These are phyloP conservation scores for Chaetothyriales sp. DNA, from an alignment of 2,329 filamentous ascomycete species.

Conservation along the genomic window DNA sequence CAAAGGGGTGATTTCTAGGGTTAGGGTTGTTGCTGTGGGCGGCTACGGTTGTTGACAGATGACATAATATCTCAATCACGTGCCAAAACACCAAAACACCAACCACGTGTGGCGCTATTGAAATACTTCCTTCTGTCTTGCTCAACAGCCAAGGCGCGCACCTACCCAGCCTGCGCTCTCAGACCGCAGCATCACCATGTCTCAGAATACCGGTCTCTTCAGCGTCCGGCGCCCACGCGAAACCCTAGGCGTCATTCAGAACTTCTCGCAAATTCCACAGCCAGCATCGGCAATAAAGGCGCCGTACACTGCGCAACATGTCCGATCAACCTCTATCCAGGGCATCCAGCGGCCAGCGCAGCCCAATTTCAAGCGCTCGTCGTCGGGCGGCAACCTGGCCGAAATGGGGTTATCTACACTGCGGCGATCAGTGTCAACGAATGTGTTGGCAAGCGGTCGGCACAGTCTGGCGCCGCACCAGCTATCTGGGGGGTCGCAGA, in stretches of 20 bases:
- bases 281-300: conserved; percentile 83
- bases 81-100: no score
- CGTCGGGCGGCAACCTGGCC: conserved; percentile 64
- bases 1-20: neutral
- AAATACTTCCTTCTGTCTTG: neutral
- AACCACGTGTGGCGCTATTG: neutral
- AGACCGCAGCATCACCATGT: conserved; percentile 42
- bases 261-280: conserved; percentile 74
- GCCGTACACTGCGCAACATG: conserved; percentile 55
- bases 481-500: conserved; percentile 36
- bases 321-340: conserved; percentile 72
- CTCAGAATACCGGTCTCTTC: conserved; percentile 75
- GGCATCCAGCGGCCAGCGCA: conserved; percentile 71
- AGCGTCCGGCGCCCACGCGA: conserved; percentile 84
- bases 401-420: conserved; percentile 71
- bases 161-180: neutral
- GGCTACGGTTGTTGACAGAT: neutral
- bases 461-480: conserved; percentile 55
- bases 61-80: neutral
- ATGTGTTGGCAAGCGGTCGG: conserved; percentile 45
- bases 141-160: neutral
- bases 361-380: conserved; percentile 71
- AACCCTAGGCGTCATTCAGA: conserved; percentile 75
- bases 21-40: neutral
- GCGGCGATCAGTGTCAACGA: conserved; percentile 62